Percentiles rank a stretch among this genome's conserved stretches.
Conservation (phyloP, 1,139 yeast species). For the Saccharomyces hybrid region DNA sequence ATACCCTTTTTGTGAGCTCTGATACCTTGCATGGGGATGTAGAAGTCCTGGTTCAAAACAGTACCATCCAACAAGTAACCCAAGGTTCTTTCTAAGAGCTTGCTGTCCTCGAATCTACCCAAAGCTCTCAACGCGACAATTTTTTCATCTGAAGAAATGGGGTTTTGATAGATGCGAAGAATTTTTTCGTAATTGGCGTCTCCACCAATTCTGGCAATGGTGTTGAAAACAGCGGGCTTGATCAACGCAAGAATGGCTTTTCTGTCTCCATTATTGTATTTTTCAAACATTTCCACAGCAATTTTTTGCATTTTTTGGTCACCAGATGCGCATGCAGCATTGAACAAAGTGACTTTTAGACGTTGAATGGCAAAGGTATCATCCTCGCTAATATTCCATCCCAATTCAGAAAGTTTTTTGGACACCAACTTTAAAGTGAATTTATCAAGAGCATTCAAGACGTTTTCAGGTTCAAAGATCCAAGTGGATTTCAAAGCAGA, state of each 20-base stretch:
- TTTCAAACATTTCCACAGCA: constrained; percentile 50
- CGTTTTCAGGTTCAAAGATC: constrained; percentile 26
- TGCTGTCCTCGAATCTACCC: constrained; percentile 59
- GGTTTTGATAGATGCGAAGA: constrained; percentile 54
- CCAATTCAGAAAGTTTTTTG: constrained; percentile 51
- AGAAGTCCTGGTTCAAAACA: too few species aligned
- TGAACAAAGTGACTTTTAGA: constrained; percentile 66
- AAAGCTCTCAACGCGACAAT: constrained; percentile 65
- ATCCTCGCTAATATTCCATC: constrained; percentile 56
- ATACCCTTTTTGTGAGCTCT: too few species aligned
- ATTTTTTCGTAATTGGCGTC: constrained; percentile 56
- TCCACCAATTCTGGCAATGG: constrained; percentile 64
- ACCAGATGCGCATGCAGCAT: constrained; percentile 56
- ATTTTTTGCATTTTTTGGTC: constrained; percentile 48
- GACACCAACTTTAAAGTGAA: constrained; percentile 56
- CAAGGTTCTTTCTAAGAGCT: constrained; percentile 27
- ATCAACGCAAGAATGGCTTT: constrained; percentile 74
- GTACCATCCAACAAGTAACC: too few species aligned
- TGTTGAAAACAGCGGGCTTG: constrained; percentile 59
- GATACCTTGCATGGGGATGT: too few species aligned
- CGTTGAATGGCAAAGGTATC: constrained; percentile 71
- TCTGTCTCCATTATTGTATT: constrained; percentile 53
- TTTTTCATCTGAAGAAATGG: constrained; percentile 67
- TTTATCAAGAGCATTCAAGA: constrained; percentile 48
- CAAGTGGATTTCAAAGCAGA: too few species aligned